Conservation (phyloP, 2,329 filamentous ascomycete species). For the Talaromyces sp. region DNA sequence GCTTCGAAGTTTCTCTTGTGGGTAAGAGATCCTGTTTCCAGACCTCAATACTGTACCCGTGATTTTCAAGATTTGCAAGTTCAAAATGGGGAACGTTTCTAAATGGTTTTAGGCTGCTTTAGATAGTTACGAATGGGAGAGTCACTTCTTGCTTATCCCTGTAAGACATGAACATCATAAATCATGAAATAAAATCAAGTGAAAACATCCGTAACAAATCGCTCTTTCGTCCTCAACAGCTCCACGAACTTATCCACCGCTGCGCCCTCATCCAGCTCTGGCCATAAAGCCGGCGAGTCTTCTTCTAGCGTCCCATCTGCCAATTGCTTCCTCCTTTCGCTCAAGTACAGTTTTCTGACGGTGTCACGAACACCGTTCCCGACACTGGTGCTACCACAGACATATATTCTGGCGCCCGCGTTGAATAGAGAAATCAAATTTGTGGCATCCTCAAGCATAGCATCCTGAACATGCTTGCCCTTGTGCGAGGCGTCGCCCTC, state of each 20-base stretch:
- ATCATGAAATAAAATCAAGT: conserved; percentile 13
- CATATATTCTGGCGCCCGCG: conserved; percentile 53
- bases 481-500: conserved; percentile 33
- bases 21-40: neutral
- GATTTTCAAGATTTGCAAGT: neutral
- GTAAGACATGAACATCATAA: neutral
- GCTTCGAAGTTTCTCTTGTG: neutral
- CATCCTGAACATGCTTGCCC: conserved; percentile 51
- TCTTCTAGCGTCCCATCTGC: conserved; percentile 17
- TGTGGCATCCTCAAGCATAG: conserved; percentile 43
- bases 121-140: neutral
- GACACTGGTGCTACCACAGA: conserved; percentile 57
- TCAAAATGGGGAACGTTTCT: neutral
- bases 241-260: conserved; percentile 27
- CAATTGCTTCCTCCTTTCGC: conserved; percentile 28
- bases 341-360: conserved; percentile 29
- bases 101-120: neutral
- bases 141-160: neutral
- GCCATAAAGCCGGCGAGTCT: conserved; percentile 27
- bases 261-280: conserved; percentile 15
- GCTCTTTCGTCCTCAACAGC: conserved; percentile 39
- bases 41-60: neutral
- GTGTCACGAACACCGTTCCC: conserved; percentile 45
- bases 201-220: conserved; percentile 59
- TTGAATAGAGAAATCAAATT: conserved; percentile 44